phyloP scores from a whole-genome alignment of 106 monocot genomes.

The Allium sativum region DNA sequence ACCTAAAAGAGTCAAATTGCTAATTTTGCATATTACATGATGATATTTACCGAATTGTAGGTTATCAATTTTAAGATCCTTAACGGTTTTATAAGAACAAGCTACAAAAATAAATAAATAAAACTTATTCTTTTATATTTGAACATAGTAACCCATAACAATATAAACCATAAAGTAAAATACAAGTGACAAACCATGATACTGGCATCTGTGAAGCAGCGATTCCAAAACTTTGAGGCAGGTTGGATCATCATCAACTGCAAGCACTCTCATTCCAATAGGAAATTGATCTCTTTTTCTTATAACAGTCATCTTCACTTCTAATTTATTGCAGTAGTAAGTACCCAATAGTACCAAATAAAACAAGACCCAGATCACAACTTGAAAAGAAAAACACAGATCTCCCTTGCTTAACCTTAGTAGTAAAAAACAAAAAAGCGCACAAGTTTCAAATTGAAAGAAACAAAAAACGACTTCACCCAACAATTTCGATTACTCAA shows the following conservation, averaged over 20 bases:
- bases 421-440: neutral
- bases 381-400: neutral
- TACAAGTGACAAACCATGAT: constrained; percentile 18
- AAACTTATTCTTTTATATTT: neutral
- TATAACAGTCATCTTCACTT: constrained; percentile 11
- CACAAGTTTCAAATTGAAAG: neutral
- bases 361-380: constrained; percentile 4
- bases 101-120: neutral
- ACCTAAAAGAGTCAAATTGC: no score
- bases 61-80: neutral
- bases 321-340: neutral
- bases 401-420: neutral
- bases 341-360: neutral
- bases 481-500: neutral
- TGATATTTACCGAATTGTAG: neutral
- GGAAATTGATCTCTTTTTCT: constrained; percentile 20
- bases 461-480: neutral
- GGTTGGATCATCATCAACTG: constrained; percentile 32
- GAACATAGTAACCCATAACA: neutral
- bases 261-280: constrained; percentile 29
- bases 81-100: neutral
- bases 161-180: neutral
- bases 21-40: neutral
- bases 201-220: constrained; percentile 27
- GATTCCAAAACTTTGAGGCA: constrained; percentile 29